A percentile compares a stretch with the other conserved stretches of the same genome.
Conservation (phyloP, 2,329 filamentous ascomycete species). For the Geosmithia putterillii region DNA sequence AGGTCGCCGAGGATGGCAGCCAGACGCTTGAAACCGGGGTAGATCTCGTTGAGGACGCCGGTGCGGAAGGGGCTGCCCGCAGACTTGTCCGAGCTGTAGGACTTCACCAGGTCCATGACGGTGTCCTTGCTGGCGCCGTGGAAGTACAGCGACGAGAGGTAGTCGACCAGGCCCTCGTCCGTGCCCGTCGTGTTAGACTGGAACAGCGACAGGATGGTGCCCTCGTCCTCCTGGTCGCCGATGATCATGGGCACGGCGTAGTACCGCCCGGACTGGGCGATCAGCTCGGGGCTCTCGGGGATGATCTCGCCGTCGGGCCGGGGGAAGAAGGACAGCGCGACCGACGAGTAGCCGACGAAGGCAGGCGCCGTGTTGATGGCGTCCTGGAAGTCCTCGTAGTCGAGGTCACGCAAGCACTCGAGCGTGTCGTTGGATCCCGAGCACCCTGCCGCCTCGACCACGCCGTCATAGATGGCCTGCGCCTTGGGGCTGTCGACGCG, state of each 20-base stretch:
- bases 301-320: constrained; percentile 57
- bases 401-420: constrained; percentile 49
- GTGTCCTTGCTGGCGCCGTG: constrained; percentile 34
- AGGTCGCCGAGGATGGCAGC: constrained; percentile 66
- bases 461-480: constrained; percentile 50
- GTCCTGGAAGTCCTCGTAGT: constrained; percentile 48
- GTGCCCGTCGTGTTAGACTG: constrained; percentile 56
- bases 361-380: constrained; percentile 60
- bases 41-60: constrained; percentile 53
- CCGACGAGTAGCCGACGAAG: constrained; percentile 52
- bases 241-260: constrained; percentile 40
- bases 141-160: constrained; percentile 51
- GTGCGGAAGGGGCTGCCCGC: constrained; percentile 64
- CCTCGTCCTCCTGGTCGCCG: constrained; percentile 71
- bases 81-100: constrained; percentile 44
- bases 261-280: constrained; percentile 36
- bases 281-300: constrained; percentile 47
- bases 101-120: constrained; percentile 43
- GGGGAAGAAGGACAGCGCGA: constrained; percentile 63
- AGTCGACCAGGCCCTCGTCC: constrained; percentile 39
- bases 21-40: constrained; percentile 66
- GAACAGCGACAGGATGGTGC: constrained; percentile 61
- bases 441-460: constrained; percentile 53
- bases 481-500: constrained; percentile 53
- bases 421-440: constrained; percentile 41